Evolutionary conservation across 2,329 filamentous ascomycete genomes (phyloP).

Genomic region (Aspergillus sp.): DNA sequence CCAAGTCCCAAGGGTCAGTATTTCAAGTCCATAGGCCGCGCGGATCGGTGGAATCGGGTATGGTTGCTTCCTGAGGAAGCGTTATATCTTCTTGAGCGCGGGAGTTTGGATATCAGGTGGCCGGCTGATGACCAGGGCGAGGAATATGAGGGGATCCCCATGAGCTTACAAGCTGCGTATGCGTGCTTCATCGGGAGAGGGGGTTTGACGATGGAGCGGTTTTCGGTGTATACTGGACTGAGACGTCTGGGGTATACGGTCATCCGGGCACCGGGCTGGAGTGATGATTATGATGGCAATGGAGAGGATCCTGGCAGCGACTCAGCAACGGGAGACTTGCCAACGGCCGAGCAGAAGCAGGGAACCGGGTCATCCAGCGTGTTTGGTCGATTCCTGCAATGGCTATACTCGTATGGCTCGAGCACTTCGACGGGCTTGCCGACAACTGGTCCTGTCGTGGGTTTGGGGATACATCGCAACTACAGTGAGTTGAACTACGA

Average conservation of each 20-base stretch:
- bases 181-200: constrained; percentile 67
- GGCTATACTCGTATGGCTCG: constrained; percentile 21
- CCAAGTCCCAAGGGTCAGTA: constrained; percentile 64
- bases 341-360: constrained; percentile 5
- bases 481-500: constrained; percentile 34
- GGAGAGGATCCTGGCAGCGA: constrained; percentile 1
- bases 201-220: constrained; percentile 63
- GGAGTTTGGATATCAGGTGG: constrained; percentile 81
- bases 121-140: constrained; percentile 43
- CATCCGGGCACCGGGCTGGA: constrained; percentile 56
- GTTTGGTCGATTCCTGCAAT: constrained; percentile 25
- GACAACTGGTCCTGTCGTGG: constrained; percentile 43
- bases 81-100: constrained; percentile 79
- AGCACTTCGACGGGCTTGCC: constrained; percentile 17
- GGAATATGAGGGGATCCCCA: constrained; percentile 61
- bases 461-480: constrained; percentile 46
- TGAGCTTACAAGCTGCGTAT: constrained; percentile 88
- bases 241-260: constrained; percentile 77
- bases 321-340: too few relatives aligned
- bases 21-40: constrained; percentile 68
- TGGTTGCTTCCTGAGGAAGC: constrained; percentile 92
- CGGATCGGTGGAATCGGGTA: constrained; percentile 55
- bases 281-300: constrained; percentile 22
- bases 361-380: constrained; percentile 22
- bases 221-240: constrained; percentile 78